Evolutionary conservation across 805 yeast species (phyloP), one percentile per base, ranked within the genome.

Genomic region (Pichia nanzhaoensis): DNA sequence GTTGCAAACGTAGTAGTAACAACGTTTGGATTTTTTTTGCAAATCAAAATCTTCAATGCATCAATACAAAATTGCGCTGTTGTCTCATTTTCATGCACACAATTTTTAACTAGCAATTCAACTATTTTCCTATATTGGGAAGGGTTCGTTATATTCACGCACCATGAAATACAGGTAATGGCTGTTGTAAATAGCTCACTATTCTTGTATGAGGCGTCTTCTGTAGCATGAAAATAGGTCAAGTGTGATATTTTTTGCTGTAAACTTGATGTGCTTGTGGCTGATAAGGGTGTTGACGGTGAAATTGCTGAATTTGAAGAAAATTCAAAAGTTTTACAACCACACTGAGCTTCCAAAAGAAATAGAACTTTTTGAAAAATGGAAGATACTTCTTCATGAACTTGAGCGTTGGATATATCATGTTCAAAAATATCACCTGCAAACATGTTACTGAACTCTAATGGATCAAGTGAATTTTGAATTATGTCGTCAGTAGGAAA

Each of bases 1-100:
- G 84, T 80, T 0, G 95, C 86, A 67, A 82, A 88, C 20, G 79
- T 74, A 1, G 86, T 82, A 35, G 89, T 74, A 34, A 90, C 67
- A 1, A 77, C 73, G 39, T 82, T 77, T 0, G 95, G 84, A 51
- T 84, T 83, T 48, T 74, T 78, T 40, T 77, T 77, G 1, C 81
- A 68, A 1, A 95, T 88, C 20, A 91, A 60, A 20, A 73, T 70
- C 48, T 77, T 81, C 42, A 90, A 64, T 1, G 95, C 77, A 37
- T 67, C 69, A 10, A 78, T 68, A 1, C 93, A 76, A 28, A 89
- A 82, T 16, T 67, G 64, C 1, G 89, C 72, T 8, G 90, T 78
- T n/a, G 72, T 66, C 5, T 63, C 64, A 51, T 82, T 81, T 2
- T 73, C 69, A 60, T 89, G 95, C 1, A 82, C 77, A 3, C 87